Conservation (phyloP, 768 basidiomycete species). For the Sporobolomyces roseus region DNA sequence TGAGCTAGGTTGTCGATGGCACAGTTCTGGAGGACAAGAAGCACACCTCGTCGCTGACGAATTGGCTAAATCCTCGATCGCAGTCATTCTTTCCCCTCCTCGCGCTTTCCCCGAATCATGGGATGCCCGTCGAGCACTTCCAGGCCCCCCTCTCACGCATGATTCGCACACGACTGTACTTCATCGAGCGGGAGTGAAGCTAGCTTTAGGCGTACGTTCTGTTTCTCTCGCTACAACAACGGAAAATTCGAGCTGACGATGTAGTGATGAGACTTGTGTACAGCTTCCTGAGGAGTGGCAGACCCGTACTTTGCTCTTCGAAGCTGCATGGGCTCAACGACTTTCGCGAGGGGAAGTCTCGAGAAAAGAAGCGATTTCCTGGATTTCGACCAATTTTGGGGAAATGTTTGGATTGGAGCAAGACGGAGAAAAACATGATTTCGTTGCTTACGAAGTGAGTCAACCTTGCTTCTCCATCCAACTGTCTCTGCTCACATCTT, state of each 20-base stretch:
- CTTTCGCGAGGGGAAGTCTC: conserved; percentile 51
- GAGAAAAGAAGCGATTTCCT: conserved; percentile 55
- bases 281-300: conserved; percentile 63
- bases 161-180: conserved; percentile 62
- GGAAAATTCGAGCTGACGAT: no score
- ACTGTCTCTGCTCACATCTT: no score
- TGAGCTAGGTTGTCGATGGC: not conserved
- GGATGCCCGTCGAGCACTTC: conserved; percentile 45
- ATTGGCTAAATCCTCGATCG: conserved; percentile 63
- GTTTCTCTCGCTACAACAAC: not conserved
- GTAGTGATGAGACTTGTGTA: conserved; percentile 40
- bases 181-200: conserved; percentile 64
- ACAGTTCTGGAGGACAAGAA: conserved; percentile 58
- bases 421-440: conserved; percentile 4
- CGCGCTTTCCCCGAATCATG: conserved; percentile 24
- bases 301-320: conserved; percentile 72
- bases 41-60: conserved; percentile 70
- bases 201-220: conserved; percentile 60
- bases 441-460: conserved; percentile 34
- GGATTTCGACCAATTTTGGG: conserved; percentile 60
- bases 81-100: conserved; percentile 63
- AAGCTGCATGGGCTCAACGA: conserved; percentile 63
- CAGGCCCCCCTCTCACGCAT: conserved; percentile 69
- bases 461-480: not conserved
- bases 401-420: conserved; percentile 53